phyloP scores from a whole-genome alignment of 2,329 filamentous ascomycete genomes.

The Penicillium sp. region DNA sequence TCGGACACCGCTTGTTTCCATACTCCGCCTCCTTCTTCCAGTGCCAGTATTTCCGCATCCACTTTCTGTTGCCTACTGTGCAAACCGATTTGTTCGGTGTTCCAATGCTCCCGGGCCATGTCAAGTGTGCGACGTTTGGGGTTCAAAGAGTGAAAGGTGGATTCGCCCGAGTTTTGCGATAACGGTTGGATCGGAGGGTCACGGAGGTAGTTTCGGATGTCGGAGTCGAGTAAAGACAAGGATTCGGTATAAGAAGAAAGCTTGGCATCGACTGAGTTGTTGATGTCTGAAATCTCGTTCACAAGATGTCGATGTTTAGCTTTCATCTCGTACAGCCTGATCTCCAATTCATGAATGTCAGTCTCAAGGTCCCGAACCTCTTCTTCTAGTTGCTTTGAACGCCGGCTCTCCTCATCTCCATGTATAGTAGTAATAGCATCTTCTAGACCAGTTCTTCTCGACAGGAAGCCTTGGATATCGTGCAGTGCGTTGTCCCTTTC shows the following conservation, averaged over 20 bases:
- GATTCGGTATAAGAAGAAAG: conserved; percentile 59
- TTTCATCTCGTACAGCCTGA: conserved; percentile 57
- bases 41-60: conserved; percentile 55
- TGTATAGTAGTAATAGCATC: conserved; percentile 53
- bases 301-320: conserved; percentile 54
- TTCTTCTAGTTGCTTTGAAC: conserved; percentile 47
- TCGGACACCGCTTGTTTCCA: conserved; percentile 58
- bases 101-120: conserved; percentile 60
- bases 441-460: conserved; percentile 52
- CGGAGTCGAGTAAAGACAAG: conserved; percentile 55
- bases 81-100: conserved; percentile 49
- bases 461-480: conserved; percentile 53
- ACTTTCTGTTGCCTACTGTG: conserved; percentile 47
- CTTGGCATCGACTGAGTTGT: conserved; percentile 60
- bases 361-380: conserved; percentile 54
- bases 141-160: conserved; percentile 54
- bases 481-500: conserved; percentile 49
- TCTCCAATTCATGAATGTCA: conserved; percentile 60
- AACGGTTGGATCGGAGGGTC: conserved; percentile 47
- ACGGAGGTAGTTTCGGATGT: conserved; percentile 55
- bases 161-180: conserved; percentile 26
- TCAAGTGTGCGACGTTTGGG: conserved; percentile 58
- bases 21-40: conserved; percentile 58
- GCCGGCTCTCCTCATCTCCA: conserved; percentile 46
- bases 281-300: conserved; percentile 52